These are phyloP conservation scores for Rubus parviflorus DNA, from an alignment of 306 rosid species.

Conservation along the genomic window DNA sequence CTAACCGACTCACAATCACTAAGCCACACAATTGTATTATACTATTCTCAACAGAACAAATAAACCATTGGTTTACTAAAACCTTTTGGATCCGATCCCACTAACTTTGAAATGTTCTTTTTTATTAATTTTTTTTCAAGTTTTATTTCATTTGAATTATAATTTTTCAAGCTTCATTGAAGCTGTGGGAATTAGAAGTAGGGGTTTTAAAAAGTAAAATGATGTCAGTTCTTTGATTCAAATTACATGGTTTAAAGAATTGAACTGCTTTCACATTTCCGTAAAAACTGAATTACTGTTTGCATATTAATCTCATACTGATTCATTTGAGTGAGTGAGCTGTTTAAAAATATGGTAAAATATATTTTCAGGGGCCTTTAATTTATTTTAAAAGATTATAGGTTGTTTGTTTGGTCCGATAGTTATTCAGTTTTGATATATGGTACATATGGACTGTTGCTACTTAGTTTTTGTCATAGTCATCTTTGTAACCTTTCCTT, in stretches of 20 bases:
- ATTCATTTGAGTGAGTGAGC: background rate
- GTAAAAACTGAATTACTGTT: background rate
- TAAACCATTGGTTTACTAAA: too few relatives aligned
- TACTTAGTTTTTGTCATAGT: background rate
- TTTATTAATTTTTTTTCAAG: too few relatives aligned
- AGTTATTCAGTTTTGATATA: background rate
- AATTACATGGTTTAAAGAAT: background rate
- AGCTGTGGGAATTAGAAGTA: too few relatives aligned
- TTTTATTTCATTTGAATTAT: too few relatives aligned
- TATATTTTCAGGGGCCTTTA: background rate
- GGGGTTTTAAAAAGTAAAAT: too few relatives aligned
- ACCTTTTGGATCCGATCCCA: too few relatives aligned
- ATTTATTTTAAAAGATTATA: background rate
- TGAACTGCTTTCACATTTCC: slow-evolving; percentile 6
- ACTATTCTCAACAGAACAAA: too few relatives aligned
- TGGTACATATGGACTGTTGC: background rate
- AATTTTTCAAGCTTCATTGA: too few relatives aligned
- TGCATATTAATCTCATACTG: background rate
- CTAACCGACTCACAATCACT: too few relatives aligned
- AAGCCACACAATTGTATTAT: too few relatives aligned
- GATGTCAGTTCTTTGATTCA: background rate
- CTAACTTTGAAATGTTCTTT: too few relatives aligned
- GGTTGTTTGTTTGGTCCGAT: background rate
- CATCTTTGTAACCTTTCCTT: slow-evolving; percentile 1
- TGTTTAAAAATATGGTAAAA: background rate